phyloP scores from a whole-genome alignment of 192 early-diverging fungal genomes.

The Coemansia reversa region DNA sequence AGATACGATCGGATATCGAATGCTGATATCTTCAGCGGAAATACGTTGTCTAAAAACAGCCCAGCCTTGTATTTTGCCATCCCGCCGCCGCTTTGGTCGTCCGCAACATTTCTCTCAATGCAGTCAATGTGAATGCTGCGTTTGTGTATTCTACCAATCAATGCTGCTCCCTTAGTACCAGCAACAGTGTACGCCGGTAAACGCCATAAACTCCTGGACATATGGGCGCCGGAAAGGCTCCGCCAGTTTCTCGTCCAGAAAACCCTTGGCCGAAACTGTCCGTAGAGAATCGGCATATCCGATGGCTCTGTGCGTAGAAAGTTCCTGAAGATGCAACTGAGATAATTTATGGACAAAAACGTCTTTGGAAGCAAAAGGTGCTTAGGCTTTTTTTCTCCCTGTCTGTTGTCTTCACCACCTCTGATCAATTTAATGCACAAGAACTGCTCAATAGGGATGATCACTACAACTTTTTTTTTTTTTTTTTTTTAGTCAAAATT shows the following conservation, averaged over 20 bases:
- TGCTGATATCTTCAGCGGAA: conserved; percentile 47
- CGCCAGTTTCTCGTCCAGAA: background rate
- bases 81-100: background rate
- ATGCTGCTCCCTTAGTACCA: background rate
- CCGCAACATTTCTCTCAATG: conserved; percentile 1
- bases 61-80: conserved; percentile 36
- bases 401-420: no score
- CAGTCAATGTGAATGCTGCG: conserved; percentile 32
- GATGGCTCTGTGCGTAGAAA: background rate
- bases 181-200: background rate
- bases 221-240: background rate
- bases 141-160: background rate
- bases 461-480: background rate
- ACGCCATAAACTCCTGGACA: background rate
- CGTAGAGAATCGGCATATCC: background rate
- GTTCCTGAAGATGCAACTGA: background rate
- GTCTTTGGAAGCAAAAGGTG: background rate
- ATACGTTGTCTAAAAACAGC: conserved; percentile 53
- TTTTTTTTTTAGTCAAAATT: background rate
- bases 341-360: background rate
- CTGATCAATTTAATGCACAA: background rate
- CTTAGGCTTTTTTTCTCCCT: background rate
- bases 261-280: background rate
- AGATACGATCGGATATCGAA: conserved; percentile 52
- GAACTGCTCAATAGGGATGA: background rate